Evolutionary conservation across 768 basidiomycete genomes (phyloP).

Genomic region (Coprinopsis marcescibilis): DNA sequence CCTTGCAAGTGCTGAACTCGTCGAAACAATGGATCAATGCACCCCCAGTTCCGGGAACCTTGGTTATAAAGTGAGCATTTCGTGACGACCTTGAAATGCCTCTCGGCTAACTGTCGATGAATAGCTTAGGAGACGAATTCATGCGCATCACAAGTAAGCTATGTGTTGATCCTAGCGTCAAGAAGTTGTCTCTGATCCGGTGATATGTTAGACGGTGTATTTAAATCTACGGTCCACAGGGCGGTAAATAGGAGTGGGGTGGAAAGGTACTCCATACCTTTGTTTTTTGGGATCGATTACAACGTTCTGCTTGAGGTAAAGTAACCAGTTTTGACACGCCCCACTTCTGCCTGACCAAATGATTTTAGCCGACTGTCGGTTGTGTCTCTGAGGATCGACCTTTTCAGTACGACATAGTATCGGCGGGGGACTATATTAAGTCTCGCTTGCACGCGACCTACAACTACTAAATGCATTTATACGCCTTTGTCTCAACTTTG

Average conservation of each 20-base stretch:
- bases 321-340: slow-evolving; percentile 11
- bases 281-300: slow-evolving; percentile 90
- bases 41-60: slow-evolving; percentile 68
- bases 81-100: background rate
- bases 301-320: slow-evolving; percentile 73
- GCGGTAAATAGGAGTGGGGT: slow-evolving; percentile 72
- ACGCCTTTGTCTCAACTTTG: too few relatives aligned
- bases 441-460: slow-evolving; percentile 66
- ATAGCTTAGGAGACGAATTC: slow-evolving; percentile 79
- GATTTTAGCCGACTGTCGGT: slow-evolving; percentile 43
- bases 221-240: slow-evolving; percentile 87
- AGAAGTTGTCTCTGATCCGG: background rate
- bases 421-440: slow-evolving; percentile 82
- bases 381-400: slow-evolving; percentile 39
- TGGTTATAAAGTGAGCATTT: slow-evolving; percentile 79
- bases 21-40: slow-evolving; percentile 79
- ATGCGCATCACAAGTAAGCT: slow-evolving; percentile 81
- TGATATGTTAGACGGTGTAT: slow-evolving; percentile 62
- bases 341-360: background rate
- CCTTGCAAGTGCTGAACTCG: slow-evolving; percentile 77
- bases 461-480: slow-evolving; percentile 27
- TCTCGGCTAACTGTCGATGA: background rate
- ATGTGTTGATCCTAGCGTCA: background rate
- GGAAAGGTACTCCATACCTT: slow-evolving; percentile 76
- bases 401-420: slow-evolving; percentile 64